Evolutionary conservation across 495 filamentous ascomycete species (phyloP).

Genomic region (Penicillium antarcticum): DNA sequence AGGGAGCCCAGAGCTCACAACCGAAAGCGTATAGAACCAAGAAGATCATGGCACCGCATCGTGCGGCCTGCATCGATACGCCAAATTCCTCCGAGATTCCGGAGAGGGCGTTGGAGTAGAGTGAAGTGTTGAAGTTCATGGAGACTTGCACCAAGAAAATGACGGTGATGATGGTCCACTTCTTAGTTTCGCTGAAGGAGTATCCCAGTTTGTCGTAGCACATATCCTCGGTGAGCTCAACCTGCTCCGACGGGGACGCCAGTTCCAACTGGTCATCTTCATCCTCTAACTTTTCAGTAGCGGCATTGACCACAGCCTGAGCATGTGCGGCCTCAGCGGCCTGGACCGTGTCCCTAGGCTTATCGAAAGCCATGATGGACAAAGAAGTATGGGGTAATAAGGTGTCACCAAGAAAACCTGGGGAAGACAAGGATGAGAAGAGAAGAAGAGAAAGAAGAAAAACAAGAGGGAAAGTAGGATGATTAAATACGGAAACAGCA

Average conservation of each 20-base stretch:
- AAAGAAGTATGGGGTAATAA: background rate
- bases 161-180: slow-evolving; percentile 60
- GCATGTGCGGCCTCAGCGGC: slow-evolving; percentile 34
- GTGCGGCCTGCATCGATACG: slow-evolving; percentile 49
- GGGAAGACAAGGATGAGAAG: background rate
- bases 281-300: slow-evolving; percentile 24
- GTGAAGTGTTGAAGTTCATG: slow-evolving; percentile 57
- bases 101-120: slow-evolving; percentile 52
- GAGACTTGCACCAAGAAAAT: slow-evolving; percentile 57
- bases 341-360: slow-evolving; percentile 28
- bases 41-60: slow-evolving; percentile 56
- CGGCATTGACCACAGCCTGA: slow-evolving; percentile 21
- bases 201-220: slow-evolving; percentile 58
- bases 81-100: slow-evolving; percentile 49
- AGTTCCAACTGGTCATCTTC: slow-evolving; percentile 29
- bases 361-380: slow-evolving; percentile 16
- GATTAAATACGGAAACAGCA: slow-evolving; percentile 6
- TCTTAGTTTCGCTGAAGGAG: slow-evolving; percentile 46
- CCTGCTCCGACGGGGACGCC: slow-evolving; percentile 25
- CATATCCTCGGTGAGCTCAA: slow-evolving; percentile 53
- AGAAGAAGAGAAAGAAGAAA: slow-evolving; percentile 10
- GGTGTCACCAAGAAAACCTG: background rate
- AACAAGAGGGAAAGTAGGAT: slow-evolving; percentile 9
- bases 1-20: slow-evolving; percentile 66
- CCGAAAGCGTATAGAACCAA: slow-evolving; percentile 61